Evolutionary conservation across 305 asterid species (phyloP).

Genomic region (Fraxinus platypoda): DNA sequence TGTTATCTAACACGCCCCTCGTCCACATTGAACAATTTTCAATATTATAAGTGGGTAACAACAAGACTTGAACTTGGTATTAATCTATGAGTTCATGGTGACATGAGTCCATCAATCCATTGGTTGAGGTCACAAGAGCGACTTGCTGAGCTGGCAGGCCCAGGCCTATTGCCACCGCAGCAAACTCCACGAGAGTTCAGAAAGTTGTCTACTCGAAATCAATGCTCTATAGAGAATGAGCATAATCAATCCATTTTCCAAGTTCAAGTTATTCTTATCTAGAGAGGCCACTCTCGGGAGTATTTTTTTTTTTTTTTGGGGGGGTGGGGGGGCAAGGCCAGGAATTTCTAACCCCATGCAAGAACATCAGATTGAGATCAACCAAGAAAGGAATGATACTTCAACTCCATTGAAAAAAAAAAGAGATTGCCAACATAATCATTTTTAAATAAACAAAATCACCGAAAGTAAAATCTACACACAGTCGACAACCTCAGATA

Average conservation of each 20-base stretch:
- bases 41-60: not conserved
- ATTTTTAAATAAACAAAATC: not conserved
- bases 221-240: not conserved
- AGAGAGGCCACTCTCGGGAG: not conserved
- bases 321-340: not conserved
- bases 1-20: not conserved
- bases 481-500: not conserved
- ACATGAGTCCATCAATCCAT: not conserved
- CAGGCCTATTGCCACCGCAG: not conserved
- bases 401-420: not conserved
- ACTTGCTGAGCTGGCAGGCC: not conserved
- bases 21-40: not conserved
- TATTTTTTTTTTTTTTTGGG: not conserved
- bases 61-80: not conserved
- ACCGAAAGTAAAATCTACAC: constrained; percentile 10
- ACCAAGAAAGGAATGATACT: not conserved
- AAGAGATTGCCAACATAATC: not conserved
- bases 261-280: not conserved
- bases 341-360: not conserved
- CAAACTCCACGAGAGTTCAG: not conserved
- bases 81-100: not conserved
- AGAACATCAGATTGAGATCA: constrained; percentile 12
- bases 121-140: not conserved
- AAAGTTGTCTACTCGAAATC: not conserved
- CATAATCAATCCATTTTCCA: not conserved